Percentiles rank a stretch among this genome's conserved stretches.
Evolutionary conservation across 129 eudicot genomes (phyloP).

Genomic region (Pulicaria dysenterica): DNA sequence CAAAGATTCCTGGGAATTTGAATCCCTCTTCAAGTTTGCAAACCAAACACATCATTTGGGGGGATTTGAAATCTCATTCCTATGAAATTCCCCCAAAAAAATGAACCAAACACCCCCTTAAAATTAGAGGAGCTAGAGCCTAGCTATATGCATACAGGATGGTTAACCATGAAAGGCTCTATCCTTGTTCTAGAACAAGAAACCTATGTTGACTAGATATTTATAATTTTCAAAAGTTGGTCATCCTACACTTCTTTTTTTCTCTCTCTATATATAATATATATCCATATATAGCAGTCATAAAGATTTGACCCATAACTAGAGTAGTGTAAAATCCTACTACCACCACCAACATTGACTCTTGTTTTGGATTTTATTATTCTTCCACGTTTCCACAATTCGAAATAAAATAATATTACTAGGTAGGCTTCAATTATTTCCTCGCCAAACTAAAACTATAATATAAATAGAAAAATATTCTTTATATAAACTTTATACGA

Average conservation of each 20-base stretch:
- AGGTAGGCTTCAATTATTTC: conserved; percentile 18
- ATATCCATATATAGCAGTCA: neutral
- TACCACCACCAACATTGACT: conserved; percentile 40
- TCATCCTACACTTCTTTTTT: neutral
- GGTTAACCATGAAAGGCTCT: neutral
- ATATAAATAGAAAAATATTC: neutral
- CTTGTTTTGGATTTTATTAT: conserved; percentile 24
- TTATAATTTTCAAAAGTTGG: conserved; percentile 3
- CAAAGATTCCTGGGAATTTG: too few species aligned
- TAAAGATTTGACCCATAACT: conserved; percentile 23
- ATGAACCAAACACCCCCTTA: too few species aligned
- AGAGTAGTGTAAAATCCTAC: conserved; percentile 7
- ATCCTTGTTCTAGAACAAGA: conserved; percentile 25
- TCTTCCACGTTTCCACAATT: conserved; percentile 25
- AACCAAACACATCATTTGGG: too few species aligned
- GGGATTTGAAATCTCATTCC: too few species aligned
- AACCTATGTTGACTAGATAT: conserved; percentile 29
- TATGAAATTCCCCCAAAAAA: too few species aligned
- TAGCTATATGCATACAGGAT: too few species aligned
- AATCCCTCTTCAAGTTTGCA: too few species aligned
- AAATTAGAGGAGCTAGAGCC: too few species aligned
- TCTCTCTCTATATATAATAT: neutral
- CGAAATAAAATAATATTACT: conserved; percentile 9
- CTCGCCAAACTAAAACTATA: neutral
- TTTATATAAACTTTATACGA: neutral